Evolutionary conservation across 257 asterid species (phyloP), one percentile per base, ranked within the genome.

Genomic region (Voacanga thouarsii): DNA sequence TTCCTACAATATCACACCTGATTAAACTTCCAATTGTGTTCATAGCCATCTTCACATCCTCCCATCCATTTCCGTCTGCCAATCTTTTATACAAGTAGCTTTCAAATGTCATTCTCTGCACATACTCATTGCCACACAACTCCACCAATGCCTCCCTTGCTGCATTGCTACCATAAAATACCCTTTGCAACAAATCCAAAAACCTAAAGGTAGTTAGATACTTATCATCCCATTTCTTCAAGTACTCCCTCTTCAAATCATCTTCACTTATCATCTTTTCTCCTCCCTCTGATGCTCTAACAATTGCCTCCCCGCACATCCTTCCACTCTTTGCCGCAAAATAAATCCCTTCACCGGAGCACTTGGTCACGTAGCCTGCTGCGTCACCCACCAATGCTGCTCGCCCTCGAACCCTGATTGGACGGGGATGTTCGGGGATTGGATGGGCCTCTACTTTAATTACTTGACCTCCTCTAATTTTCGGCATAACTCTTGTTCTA

Each of bases 401-500:
- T 28, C 97, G 77, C 0, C 92, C 95, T 0, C 89, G 86, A 14
- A 92, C 94, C 76, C 97, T 74, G 12, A 75, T 26, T 0, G 97
- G 92, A 2, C 96, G 87, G 1, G 97, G 97, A 78, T 92, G 96
- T 69, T 92, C 95, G 1, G 97, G 97, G 60, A 91, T 89, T 0
- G 97, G 96, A 79, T 92, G 97, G n/a, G 97, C 97, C 78, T 92
- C 97, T 47, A 87, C 88, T 85, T 92, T 91, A 63, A 92, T 89
- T 11, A 88, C 75, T 8, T 75, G 71, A 0, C 96, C 94, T 3
- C 97, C 96, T 12, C 76, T 49, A 53, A 93, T 86, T 44, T 91
- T 91, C 18, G 72, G 18, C 18, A 28, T 71, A 9, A 78, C 96
- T 74, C 93, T 78, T 50, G 85, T 60, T 61, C 84, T 84, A 8